A percentile compares a stretch with the other conserved stretches of the same genome.
Conservation (phyloP, 306 rosid genomes). For the Quercus agrifolia region DNA sequence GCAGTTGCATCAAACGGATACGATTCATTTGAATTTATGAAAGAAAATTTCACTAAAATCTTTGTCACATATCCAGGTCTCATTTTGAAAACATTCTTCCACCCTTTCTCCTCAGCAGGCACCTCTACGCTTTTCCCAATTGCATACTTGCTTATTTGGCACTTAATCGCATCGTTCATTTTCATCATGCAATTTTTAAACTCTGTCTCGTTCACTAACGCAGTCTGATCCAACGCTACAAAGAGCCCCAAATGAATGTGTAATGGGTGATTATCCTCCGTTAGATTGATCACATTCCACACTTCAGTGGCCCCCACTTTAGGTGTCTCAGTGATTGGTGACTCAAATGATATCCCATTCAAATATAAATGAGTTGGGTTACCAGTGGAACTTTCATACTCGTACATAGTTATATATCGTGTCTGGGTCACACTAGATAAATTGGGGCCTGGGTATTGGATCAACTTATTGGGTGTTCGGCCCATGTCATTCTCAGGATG, state of each 20-base stretch:
- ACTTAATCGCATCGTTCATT: conserved; percentile 57
- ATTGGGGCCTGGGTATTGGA: conserved; percentile 30
- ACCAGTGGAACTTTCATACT: conserved; percentile 29
- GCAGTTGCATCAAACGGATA: conserved; percentile 39
- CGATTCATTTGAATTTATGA: conserved; percentile 39
- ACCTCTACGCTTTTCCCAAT: conserved; percentile 45
- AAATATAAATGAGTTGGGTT: conserved; percentile 48
- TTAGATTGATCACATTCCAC: conserved; percentile 56
- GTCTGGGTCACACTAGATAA: conserved; percentile 25
- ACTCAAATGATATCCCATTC: conserved; percentile 34
- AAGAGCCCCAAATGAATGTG: conserved; percentile 52
- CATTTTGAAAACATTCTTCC: conserved; percentile 61
- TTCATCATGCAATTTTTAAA: conserved; percentile 64
- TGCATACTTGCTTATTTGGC: conserved; percentile 53
- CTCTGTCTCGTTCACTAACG: conserved; percentile 37
- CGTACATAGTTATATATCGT: conserved; percentile 43
- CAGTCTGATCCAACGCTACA: conserved; percentile 50
- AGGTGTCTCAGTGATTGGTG: conserved; percentile 37
- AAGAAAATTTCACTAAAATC: conserved; percentile 38
- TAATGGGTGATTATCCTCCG: conserved; percentile 52
- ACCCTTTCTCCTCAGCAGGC: conserved; percentile 38
- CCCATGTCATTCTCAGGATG: conserved; percentile 21
- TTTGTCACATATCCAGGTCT: conserved; percentile 35
- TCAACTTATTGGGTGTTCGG: conserved; percentile 19
- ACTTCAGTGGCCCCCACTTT: conserved; percentile 42